These are phyloP conservation scores for Voacanga thouarsii DNA, from an alignment of 257 asterid species.

Conservation along the genomic window DNA sequence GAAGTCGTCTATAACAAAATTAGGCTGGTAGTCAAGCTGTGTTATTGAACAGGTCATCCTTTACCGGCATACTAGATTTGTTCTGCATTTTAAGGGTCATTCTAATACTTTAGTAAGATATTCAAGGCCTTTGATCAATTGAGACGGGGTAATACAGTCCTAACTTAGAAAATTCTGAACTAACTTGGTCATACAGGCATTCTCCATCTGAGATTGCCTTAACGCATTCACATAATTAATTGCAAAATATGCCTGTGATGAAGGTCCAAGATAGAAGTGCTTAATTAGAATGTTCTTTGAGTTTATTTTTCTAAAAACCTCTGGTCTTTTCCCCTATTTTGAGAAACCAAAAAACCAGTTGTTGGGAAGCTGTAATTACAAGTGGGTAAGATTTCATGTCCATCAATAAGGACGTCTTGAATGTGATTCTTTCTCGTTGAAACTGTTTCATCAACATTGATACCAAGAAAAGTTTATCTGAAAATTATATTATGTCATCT, in stretches of 20 bases:
- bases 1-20: too few relatives aligned
- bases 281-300: neutral
- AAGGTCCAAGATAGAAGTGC: neutral
- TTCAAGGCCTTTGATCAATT: neutral
- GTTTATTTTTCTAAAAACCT: neutral
- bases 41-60: neutral
- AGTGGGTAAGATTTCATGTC: neutral
- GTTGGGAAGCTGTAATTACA: neutral
- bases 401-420: neutral
- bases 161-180: slow-evolving; percentile 5
- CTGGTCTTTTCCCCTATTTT: neutral
- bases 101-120: neutral
- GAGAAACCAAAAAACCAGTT: neutral
- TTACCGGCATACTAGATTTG: neutral
- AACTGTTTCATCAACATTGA: neutral
- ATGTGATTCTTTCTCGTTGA: neutral
- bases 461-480: neutral
- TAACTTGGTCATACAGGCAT: slow-evolving; percentile 5
- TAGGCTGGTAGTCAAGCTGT: neutral
- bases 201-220: slow-evolving; percentile 5
- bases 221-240: neutral
- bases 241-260: neutral
- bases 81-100: neutral
- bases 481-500: neutral
- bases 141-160: neutral